A percentile compares a stretch with the other conserved stretches of the same genome.
These are phyloP conservation scores for Zoysia japonica DNA, from an alignment of 176 grass and related monocot genomes.

Conservation along the genomic window DNA sequence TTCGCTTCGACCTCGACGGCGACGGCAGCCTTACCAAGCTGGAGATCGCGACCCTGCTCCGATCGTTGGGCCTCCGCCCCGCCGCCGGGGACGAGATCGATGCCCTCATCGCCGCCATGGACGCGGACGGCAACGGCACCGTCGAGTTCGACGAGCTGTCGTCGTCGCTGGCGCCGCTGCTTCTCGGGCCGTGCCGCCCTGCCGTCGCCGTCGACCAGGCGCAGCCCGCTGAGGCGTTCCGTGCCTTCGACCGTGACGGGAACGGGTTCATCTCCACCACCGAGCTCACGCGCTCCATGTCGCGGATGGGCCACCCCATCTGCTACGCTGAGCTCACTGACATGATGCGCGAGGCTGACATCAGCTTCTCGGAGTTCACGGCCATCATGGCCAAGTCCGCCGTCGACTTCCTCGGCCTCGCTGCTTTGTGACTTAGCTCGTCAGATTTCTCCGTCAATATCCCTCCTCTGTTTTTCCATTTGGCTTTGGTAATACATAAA, in stretches of 20 bases:
- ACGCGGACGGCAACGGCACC: constrained; percentile 56
- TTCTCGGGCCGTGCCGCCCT: constrained; percentile 47
- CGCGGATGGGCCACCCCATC: constrained; percentile 55
- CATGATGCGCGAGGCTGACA: constrained; percentile 64
- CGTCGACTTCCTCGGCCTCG: constrained; percentile 61
- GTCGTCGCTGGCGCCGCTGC: constrained; percentile 48
- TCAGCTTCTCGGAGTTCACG: constrained; percentile 63
- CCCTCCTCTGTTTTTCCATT: neutral
- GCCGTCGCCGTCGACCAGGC: constrained; percentile 51
- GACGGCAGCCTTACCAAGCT: constrained; percentile 62
- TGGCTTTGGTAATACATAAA: neutral
- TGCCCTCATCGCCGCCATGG: constrained; percentile 48
- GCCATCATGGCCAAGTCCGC: constrained; percentile 63
- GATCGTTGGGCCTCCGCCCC: constrained; percentile 49
- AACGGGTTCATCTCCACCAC: constrained; percentile 61
- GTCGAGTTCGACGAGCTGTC: constrained; percentile 62
- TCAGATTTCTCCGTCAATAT: neutral
- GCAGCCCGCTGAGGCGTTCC: constrained; percentile 48
- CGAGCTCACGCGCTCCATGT: constrained; percentile 65
- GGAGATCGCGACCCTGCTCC: constrained; percentile 55
- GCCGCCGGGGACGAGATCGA: constrained; percentile 53
- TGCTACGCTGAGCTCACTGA: constrained; percentile 57
- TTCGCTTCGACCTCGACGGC: constrained; percentile 59
- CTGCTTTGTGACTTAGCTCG: constrained; percentile 38
- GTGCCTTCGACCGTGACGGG: constrained; percentile 36